Evolutionary conservation across 352 stramenopile genomes (phyloP), one percentile per base, ranked within the genome.

Genomic region (Pythium monospermum): DNA sequence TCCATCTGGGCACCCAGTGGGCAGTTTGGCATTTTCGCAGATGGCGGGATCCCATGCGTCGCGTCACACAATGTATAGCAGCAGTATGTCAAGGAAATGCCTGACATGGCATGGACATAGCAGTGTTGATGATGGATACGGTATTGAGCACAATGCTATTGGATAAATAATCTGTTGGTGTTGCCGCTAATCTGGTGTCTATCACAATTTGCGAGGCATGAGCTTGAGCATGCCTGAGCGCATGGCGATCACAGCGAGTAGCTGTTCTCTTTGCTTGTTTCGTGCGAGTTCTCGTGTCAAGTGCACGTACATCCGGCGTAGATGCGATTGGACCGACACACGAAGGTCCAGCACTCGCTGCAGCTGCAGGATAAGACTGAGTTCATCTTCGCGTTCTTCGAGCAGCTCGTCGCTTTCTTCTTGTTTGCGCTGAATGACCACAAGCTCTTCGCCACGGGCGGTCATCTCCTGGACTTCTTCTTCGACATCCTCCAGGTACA

Each of bases 341-440:
- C 81, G 76, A 42, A 84, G 56, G n/a, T 51, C 52, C 40, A 83
- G 66, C 51, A 84, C 72, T 50, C 38, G 40, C 10, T 64, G 59
- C 40, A 87, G 76, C 58, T 85, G 73, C 23, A 49, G 56, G 16
- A 87, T 66, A 25, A 87, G 65, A 30, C 68, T 57, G 1, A 83
- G 48, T 50, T 87, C 76, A 33, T 87, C 76, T 19, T 72, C 59
- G n/a, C 72, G 71, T 61, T 87, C 76, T 21, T 83, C 68, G 18
- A 71, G 47, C 11, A 87, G 66, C 54, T 87, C 73, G 18, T 81
- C 59, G 6, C 74, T 56, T 59, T 87, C 73, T 23, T 64, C 48
- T n/a, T 78, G 33, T 62, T 67, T 53, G 68, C 57, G 26, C 47
- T 55, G 40, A 18, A 48, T 23, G 3, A 30, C 6, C 1, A 54